phyloP scores from a whole-genome alignment of 495 filamentous ascomycete species.

The Astrothelium macrocarpum region DNA sequence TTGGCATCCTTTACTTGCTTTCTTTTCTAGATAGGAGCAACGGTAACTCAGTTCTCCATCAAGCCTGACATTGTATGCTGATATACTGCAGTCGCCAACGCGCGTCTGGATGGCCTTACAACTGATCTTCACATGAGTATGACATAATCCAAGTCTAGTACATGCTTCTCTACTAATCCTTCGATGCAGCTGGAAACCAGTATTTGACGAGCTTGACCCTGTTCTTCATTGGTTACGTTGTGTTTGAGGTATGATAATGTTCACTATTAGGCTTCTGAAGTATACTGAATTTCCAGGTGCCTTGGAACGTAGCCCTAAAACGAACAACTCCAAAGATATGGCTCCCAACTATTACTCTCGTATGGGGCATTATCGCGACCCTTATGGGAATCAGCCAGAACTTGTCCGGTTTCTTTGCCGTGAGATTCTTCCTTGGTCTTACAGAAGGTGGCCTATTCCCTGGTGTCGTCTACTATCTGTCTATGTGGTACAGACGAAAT shows the following conservation, averaged over 20 bases:
- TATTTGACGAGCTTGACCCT: constrained; percentile 63
- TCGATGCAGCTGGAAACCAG: constrained; percentile 47
- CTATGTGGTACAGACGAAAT: constrained; percentile 26
- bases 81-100: constrained; percentile 41
- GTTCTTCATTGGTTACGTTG: constrained; percentile 68
- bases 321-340: constrained; percentile 56
- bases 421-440: constrained; percentile 24
- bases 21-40: constrained; percentile 71
- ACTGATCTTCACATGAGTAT: constrained; percentile 51
- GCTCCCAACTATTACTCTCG: constrained; percentile 47
- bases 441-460: constrained; percentile 30
- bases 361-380: constrained; percentile 44
- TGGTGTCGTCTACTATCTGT: constrained; percentile 28
- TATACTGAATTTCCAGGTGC: constrained; percentile 41
- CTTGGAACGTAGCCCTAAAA: constrained; percentile 66
- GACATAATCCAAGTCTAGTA: neutral
- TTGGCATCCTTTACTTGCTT: constrained; percentile 60
- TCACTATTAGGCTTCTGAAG: neutral
- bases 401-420: constrained; percentile 22
- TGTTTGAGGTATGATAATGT: constrained; percentile 43
- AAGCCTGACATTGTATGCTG: neutral
- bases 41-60: constrained; percentile 33
- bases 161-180: constrained; percentile 15
- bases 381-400: constrained; percentile 24
- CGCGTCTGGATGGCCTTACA: constrained; percentile 52